Evolutionary conservation across 2,329 filamentous ascomycete genomes (phyloP).

Genomic region (Microdochium paspali): DNA sequence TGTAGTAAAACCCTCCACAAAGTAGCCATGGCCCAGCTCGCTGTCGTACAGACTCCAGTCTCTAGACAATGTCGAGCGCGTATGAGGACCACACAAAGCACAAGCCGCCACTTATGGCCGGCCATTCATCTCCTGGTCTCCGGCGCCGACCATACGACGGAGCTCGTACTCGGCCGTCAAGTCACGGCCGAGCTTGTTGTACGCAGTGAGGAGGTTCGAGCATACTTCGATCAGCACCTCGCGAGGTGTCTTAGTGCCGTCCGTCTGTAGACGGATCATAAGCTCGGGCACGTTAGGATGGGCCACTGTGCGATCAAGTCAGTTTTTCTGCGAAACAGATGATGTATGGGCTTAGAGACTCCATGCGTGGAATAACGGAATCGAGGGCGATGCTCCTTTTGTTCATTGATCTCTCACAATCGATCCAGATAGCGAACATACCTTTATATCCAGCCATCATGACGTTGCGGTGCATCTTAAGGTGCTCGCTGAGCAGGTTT

Average conservation of each 20-base stretch:
- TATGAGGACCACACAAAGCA: conserved; percentile 4
- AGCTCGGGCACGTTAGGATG: conserved; percentile 54
- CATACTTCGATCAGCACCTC: conserved; percentile 76
- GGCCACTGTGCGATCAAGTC: conserved; percentile 27
- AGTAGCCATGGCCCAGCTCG: too few relatives aligned
- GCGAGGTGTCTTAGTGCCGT: conserved; percentile 80
- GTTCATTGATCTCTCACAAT: too few relatives aligned
- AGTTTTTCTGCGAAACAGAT: too few relatives aligned
- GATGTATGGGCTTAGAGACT: too few relatives aligned
- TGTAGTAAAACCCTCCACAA: too few relatives aligned
- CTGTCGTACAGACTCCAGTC: too few relatives aligned
- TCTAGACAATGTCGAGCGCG: too few relatives aligned
- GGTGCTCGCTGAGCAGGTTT: conserved; percentile 78
- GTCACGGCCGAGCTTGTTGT: conserved; percentile 71
- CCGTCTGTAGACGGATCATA: conserved; percentile 78
- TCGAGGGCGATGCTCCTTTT: too few relatives aligned
- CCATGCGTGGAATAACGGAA: too few relatives aligned
- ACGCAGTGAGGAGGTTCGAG: conserved; percentile 71
- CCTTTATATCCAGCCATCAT: conserved; percentile 89
- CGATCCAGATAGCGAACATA: too few relatives aligned
- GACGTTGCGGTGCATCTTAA: conserved; percentile 77
- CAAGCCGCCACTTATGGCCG: conserved; percentile 9
- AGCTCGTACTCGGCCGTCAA: conserved; percentile 91
- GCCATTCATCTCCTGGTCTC: conserved; percentile 37
- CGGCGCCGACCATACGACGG: conserved; percentile 70